A percentile compares a stretch with the other conserved stretches of the same genome.
Conservation (phyloP, 78 protist species). For the Dictyostelium firmibasis region DNA sequence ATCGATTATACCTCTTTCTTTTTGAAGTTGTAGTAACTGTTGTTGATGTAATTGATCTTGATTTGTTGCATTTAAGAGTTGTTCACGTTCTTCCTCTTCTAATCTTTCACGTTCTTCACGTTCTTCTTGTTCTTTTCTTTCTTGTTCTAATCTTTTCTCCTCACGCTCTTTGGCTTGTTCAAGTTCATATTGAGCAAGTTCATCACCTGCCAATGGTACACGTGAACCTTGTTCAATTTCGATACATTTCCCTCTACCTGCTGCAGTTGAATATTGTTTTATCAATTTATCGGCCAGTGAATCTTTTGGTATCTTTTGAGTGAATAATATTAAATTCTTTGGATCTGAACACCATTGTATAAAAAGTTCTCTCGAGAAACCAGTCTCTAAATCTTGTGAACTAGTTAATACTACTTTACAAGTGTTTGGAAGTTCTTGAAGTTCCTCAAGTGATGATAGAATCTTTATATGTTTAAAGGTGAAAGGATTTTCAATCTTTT, state of each 20-base stretch:
- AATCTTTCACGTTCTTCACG: background rate
- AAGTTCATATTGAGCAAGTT: conserved; percentile 18
- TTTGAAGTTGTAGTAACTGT: background rate
- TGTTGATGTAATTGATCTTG: background rate
- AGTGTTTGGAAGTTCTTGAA: background rate
- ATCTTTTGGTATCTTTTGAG: conserved; percentile 18
- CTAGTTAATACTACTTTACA: conserved; percentile 40
- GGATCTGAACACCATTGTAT: conserved; percentile 51
- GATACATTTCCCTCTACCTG: background rate
- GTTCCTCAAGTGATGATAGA: background rate
- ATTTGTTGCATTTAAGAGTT: background rate
- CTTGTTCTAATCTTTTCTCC: background rate
- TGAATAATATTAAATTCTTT: conserved; percentile 34
- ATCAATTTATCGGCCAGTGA: background rate
- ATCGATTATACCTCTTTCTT: background rate
- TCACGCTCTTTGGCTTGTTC: background rate
- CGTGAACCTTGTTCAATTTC: conserved; percentile 4
- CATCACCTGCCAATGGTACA: conserved; percentile 46
- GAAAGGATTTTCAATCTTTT: conserved; percentile 54
- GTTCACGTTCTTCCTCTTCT: background rate
- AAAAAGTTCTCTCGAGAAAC: conserved; percentile 58
- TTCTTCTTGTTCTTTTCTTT: conserved; percentile 43
- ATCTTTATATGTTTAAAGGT: conserved; percentile 44
- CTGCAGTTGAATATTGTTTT: background rate
- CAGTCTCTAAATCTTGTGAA: conserved; percentile 57